Conservation (phyloP, 805 yeast genomes). For the Starmera amethionina region DNA sequence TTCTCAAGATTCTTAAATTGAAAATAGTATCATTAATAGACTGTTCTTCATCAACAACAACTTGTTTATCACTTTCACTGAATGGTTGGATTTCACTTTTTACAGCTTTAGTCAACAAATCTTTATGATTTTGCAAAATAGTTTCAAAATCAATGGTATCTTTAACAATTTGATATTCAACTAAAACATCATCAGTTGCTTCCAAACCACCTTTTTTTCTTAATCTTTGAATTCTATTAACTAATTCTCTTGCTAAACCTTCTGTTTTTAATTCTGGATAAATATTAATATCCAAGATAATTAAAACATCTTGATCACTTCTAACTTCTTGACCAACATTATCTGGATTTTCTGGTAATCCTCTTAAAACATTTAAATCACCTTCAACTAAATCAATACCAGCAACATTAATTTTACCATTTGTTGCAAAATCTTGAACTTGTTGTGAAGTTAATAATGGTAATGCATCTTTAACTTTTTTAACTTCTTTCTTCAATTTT, state of each 20-base stretch:
- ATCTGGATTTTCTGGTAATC: constrained; percentile 59
- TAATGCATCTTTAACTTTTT: constrained; percentile 88
- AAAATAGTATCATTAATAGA: constrained; percentile 70
- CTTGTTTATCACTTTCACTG: constrained; percentile 32
- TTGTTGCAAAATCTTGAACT: constrained; percentile 61
- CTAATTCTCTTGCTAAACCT: constrained; percentile 92
- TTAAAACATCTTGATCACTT: constrained; percentile 81
- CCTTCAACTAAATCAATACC: constrained; percentile 83
- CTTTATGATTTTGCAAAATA: constrained; percentile 55
- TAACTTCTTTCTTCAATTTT: constrained; percentile 89
- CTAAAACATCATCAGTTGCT: constrained; percentile 90
- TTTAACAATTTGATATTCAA: constrained; percentile 61
- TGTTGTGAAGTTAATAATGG: constrained; percentile 75
- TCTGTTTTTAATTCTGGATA: constrained; percentile 86
- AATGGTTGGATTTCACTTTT: constrained; percentile 40
- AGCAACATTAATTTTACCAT: constrained; percentile 75
- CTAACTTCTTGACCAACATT: constrained; percentile 75
- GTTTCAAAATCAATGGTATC: constrained; percentile 54
- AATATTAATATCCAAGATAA: constrained; percentile 79
- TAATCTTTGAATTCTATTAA: constrained; percentile 94
- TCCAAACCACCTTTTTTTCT: constrained; percentile 94
- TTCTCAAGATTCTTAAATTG: constrained; percentile 64
- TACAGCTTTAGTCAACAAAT: constrained; percentile 67
- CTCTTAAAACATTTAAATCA: constrained; percentile 85
- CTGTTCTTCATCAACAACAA: constrained; percentile 86